Evolutionary conservation across 495 filamentous ascomycete genomes (phyloP), one percentile per base, ranked within the genome.

Genomic region (Annulohypoxylon maeteangense): DNA sequence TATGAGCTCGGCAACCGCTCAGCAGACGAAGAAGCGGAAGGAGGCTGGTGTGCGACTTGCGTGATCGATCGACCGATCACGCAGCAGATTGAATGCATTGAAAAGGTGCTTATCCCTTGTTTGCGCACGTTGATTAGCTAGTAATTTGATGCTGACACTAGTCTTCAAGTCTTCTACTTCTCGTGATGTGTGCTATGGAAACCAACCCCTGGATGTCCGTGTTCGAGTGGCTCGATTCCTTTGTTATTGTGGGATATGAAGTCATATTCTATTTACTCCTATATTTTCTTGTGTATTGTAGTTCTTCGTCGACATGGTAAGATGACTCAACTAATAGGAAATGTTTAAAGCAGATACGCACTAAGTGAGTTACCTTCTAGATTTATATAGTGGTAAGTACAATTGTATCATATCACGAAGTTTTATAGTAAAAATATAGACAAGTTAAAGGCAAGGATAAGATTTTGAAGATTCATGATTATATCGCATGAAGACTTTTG

Each of bases 11-110:
- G 94, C 92, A 12, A 89, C 90, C 76, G 91, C 89, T 10, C 87
- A 89, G 44, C 87, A 89, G 78, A 89, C 91, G 8, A 93, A 92
- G 82, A 97, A 94, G 87, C 88, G 91, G 51, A 87, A 90, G 76
- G 91, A 95, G 80, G 94, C 95, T 18, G 95, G 95, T 57, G 94
- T 99, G 34, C 82, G 95, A 64, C 84, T 99, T 79, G 90, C 88
- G 40, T 93, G 77, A 84, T 59, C 5, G 11, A n/a, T 29, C 31
- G 11, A n/a, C 6, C 31, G 10, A 29, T 32, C 22, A 22, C 34
- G 55, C 44, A 42, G 36, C 58, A 62, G 50, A 59, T 20, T 47
- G 59, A 51, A 32, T 67, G 54, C 54, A 27, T 57, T 57, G 32
- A 55, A 76, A 78, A 78, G 75, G 75, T 78, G 73, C 75, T 75